These are phyloP conservation scores for Colletotrichum gloeosporioides DNA, from an alignment of 2,329 filamentous ascomycete genomes.

Conservation along the genomic window DNA sequence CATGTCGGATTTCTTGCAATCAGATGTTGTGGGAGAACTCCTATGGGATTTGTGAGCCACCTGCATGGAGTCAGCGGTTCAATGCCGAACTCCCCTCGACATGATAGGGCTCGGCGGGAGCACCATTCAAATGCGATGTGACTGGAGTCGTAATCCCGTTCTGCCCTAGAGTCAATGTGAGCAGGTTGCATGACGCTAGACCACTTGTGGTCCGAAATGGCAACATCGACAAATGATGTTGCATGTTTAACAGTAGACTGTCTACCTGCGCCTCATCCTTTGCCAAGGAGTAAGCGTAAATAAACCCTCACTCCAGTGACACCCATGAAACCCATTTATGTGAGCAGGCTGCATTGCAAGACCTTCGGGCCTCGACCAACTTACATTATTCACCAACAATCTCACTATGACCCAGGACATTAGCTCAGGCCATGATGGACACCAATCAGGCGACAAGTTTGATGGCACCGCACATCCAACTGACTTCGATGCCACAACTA, in stretches of 20 bases:
- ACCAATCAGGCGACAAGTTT: background rate
- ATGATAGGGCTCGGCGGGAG: background rate
- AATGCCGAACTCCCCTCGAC: background rate
- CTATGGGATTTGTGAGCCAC: background rate
- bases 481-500: slow-evolving; percentile 31
- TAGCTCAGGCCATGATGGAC: slow-evolving; percentile 27
- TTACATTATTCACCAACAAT: background rate
- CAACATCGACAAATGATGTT: background rate
- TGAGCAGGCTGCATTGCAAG: background rate
- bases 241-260: background rate
- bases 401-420: background rate
- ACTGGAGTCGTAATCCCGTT: background rate
- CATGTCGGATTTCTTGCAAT: background rate
- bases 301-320: background rate
- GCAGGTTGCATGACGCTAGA: slow-evolving; percentile 40
- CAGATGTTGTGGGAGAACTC: background rate
- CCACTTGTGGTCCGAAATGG: background rate
- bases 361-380: background rate
- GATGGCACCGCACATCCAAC: background rate
- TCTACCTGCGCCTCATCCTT: background rate
- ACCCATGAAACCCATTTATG: background rate
- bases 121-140: background rate
- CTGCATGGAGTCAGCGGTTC: background rate
- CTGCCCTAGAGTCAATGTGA: slow-evolving; percentile 26
- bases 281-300: background rate